Base-by-base conservation (phyloP, 345 rosid genomes). In the Cardamine resedifolia region DNA sequence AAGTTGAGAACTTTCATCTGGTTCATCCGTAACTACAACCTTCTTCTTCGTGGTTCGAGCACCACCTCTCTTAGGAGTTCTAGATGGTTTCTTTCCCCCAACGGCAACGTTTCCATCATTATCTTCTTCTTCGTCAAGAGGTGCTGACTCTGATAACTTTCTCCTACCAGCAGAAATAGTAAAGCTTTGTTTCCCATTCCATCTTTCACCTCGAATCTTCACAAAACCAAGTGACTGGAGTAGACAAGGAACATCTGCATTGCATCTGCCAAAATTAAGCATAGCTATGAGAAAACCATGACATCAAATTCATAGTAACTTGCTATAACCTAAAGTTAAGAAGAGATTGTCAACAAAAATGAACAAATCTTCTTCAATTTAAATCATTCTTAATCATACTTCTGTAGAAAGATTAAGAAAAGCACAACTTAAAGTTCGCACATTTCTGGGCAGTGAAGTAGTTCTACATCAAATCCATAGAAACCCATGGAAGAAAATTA, bases 1-100 rank as follows among this genome's bases (percentile, higher is more conserved):
- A 66, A 67, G 58, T 23, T 58, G 79, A 74, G 82, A 77, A 62
- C 44, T 79, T 80, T 86, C 87, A 6, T 63, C 75, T 47, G 69
- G 23, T 10, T 61, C 79, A 19, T 75, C 79, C 6, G 33, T 61
- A 12, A 20, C 85, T 0, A 66, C 74, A 8, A 67, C 79, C 20
- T 71, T 71, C 85, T 90, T 88, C 85, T 87, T 93, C 61, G 86
- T 77, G 19, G 87, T 78, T 59, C 80, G 78, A 60, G 84, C 34
- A 30, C 84, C 66, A 27, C 82, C 71, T 57, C 38, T 78, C 73
- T 80, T 85, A 66, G 85, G 47, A 44, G 64, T 70, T 72, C 73
- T 81, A 14, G 84, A 26, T 72, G 87, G 31, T 72, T 75, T 83
- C 86, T 80, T 84, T 47, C 83, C 76, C 0, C 30, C 73, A 55